Percentiles rank a stretch among this genome's conserved stretches.
These are phyloP conservation scores for Diaporthe citri DNA, from an alignment of 2,329 filamentous ascomycete genomes.

Conservation along the genomic window DNA sequence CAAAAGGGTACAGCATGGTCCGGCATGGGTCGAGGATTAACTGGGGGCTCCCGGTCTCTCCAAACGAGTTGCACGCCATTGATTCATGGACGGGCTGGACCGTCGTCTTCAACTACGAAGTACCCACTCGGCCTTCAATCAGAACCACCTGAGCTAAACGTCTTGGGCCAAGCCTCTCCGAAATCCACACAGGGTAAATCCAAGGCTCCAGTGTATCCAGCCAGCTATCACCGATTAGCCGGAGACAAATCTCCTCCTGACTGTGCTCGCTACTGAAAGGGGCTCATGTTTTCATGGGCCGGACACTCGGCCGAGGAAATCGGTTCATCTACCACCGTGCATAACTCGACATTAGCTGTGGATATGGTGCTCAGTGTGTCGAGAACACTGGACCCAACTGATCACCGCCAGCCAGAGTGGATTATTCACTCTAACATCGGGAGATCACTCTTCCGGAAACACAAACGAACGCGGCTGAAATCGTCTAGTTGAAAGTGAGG, in stretches of 20 bases:
- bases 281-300: not conserved
- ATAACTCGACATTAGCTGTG: not conserved
- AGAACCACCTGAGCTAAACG: not conserved
- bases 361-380: not conserved
- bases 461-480: no score
- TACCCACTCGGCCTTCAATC: not conserved
- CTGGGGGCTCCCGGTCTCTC: not conserved
- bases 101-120: not conserved
- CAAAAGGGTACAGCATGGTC: not conserved
- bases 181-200: not conserved
- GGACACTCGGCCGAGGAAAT: not conserved
- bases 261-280: not conserved
- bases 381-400: no score
- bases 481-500: no score
- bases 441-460: no score
- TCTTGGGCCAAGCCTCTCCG: not conserved
- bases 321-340: not conserved
- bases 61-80: not conserved
- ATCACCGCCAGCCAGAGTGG: no score
- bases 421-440: no score
- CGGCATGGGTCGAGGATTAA: not conserved
- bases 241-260: not conserved
- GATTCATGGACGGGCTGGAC: conserved; percentile 4
- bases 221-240: not conserved
- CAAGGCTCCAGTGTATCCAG: not conserved